phyloP scores from a whole-genome alignment of 257 asterid genomes.

The Scutellaria barbata region DNA sequence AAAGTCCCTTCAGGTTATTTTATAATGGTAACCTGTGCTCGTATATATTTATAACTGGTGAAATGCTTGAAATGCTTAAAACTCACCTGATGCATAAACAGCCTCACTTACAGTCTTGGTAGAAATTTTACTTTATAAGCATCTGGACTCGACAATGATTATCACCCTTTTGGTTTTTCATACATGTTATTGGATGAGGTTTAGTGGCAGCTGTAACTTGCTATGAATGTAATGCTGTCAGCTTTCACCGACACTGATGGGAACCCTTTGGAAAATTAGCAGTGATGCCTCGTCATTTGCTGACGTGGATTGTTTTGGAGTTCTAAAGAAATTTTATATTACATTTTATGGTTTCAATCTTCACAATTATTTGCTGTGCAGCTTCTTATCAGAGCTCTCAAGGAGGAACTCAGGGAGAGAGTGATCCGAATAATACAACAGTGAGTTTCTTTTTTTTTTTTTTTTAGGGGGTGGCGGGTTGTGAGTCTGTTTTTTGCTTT shows the following conservation, averaged over 20 bases:
- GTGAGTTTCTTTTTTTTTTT: slow-evolving; percentile 49
- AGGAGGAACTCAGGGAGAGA: slow-evolving; percentile 84
- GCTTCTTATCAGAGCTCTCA: slow-evolving; percentile 67
- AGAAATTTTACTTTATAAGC: too few species aligned
- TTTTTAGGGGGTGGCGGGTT: too few species aligned
- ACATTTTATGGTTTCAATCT: slow-evolving; percentile 26
- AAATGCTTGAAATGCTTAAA: not conserved
- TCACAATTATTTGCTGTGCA: slow-evolving; percentile 51
- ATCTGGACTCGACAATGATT: too few species aligned
- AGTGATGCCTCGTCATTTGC: not conserved
- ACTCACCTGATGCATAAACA: not conserved
- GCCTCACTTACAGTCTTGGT: too few species aligned
- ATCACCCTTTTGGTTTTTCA: not conserved
- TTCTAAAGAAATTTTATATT: not conserved
- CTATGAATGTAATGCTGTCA: not conserved
- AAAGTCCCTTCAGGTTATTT: not conserved
- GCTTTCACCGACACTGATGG: too few species aligned
- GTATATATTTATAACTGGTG: not conserved
- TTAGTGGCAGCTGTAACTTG: not conserved
- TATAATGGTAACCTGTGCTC: not conserved
- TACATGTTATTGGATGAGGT: not conserved
- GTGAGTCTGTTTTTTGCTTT: not conserved
- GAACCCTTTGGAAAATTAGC: not conserved
- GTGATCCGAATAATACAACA: slow-evolving; percentile 90
- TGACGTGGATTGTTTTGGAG: not conserved